Evolutionary conservation across 768 basidiomycete genomes (phyloP), one percentile per base, ranked within the genome.

Genomic region (Pulveroboletus sp.): DNA sequence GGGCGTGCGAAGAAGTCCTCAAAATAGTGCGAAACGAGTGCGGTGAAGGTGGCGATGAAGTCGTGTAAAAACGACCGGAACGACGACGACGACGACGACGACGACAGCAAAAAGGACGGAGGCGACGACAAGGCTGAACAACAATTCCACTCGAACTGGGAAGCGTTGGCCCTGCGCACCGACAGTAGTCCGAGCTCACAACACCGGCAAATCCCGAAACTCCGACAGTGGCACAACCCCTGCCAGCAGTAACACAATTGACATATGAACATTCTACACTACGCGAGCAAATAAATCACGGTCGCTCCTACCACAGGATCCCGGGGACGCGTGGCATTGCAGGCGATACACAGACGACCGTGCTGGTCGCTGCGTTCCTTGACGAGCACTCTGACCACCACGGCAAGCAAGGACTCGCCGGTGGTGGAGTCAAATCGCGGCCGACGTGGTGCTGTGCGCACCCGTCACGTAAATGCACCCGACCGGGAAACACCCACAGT

Each of bases 201-300:
- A 49, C 38, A 12, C 51, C 65, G 65, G 63, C 26, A 30, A 33
- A 46, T 49, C 55, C 66, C 64, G 64, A 57, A 66, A 66, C 65
- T 68, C 66, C 65, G 65, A 60, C 46, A 2, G 59, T 61, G 62
- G 59, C 62, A 46, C 43, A 26, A 21, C 21, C 7, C 33, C 35
- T 30, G 28, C 35, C 36, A 9, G 18, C 17, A n/a, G 21, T 14
- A 18, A 26, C 28, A 28, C 12, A 8, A 28, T 10, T 31, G 49
- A 31, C 35, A 18, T 31, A 15, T 21, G 21, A 21, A 11, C 33
- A 28, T 2, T 28, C 15, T 11, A 10, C 21, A 3, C 21, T 21
- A 21, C 21, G 21, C 21, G 21, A 21, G 21, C 43, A 48, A 48
- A 46, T 14, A n/a, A 14, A 31, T 18, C 9, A 33, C 30, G 8